Conservation (phyloP, 495 filamentous ascomycete species). For the Hyaloscypha variabilis region DNA sequence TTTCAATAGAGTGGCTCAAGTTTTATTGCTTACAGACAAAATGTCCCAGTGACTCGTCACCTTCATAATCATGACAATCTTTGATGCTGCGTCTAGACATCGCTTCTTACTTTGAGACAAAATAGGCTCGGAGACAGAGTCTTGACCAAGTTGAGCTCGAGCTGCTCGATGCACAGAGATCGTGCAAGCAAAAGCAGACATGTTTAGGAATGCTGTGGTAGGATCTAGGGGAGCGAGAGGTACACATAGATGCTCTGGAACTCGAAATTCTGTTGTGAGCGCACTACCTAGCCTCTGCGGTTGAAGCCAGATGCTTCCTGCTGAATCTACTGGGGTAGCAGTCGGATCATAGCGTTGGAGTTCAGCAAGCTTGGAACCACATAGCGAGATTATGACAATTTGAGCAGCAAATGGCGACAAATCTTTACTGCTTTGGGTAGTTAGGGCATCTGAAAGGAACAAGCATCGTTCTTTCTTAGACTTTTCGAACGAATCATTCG, state of each 20-base stretch:
- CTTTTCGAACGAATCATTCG: constrained; percentile 7
- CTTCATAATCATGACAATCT: constrained; percentile 1
- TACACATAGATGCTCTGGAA: constrained; percentile 6
- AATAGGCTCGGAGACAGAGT: background rate
- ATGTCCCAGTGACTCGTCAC: constrained; percentile 6
- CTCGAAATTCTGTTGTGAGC: constrained; percentile 1
- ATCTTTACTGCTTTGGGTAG: background rate
- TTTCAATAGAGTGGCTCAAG: background rate
- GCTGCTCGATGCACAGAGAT: constrained; percentile 3
- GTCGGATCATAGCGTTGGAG: constrained; percentile 7
- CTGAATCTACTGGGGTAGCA: constrained; percentile 2
- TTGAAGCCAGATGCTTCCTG: constrained; percentile 6
- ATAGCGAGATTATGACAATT: background rate
- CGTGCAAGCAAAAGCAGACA: background rate
- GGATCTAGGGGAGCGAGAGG: background rate
- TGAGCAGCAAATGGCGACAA: constrained; percentile 5
- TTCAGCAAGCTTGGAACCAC: background rate
- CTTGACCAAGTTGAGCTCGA: background rate
- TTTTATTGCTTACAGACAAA: background rate
- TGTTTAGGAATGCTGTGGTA: background rate
- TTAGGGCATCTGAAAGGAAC: constrained; percentile 13
- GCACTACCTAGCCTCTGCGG: constrained; percentile 1
- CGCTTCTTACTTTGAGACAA: constrained; percentile 1
- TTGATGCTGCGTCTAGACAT: constrained; percentile 3
- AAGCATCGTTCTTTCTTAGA: background rate